Conservation (phyloP, 805 yeast species). For the Metschnikowia proteae region DNA sequence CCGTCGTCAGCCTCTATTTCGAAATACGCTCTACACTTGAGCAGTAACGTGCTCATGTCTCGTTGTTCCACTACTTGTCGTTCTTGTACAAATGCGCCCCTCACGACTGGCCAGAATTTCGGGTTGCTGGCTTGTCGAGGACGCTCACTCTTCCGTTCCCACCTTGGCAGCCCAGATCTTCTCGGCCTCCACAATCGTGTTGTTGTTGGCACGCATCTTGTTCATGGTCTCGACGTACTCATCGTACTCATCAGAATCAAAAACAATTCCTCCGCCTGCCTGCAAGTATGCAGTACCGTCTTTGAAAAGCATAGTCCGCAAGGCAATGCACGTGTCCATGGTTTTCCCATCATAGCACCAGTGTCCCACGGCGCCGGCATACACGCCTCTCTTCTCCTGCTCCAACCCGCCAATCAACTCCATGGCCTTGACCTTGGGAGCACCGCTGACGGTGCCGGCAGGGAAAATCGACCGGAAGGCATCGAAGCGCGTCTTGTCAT, state of each 20-base stretch:
- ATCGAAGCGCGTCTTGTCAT: constrained; percentile 85
- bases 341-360: constrained; percentile 95
- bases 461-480: constrained; percentile 98
- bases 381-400: constrained; percentile 89
- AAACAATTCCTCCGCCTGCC: constrained; percentile 99
- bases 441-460: constrained; percentile 98
- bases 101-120: too few species aligned
- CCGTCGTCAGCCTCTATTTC: too few species aligned
- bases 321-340: constrained; percentile 97
- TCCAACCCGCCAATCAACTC: constrained; percentile 87
- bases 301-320: constrained; percentile 94
- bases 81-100: too few species aligned
- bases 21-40: too few species aligned
- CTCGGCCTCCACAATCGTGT: constrained; percentile 91
- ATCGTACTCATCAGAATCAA: constrained; percentile 90
- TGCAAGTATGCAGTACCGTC: constrained; percentile 89
- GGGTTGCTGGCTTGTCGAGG: not conserved
- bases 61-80: too few species aligned
- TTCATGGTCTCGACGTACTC: constrained; percentile 96
- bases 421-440: constrained; percentile 97
- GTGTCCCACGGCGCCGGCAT: constrained; percentile 98
- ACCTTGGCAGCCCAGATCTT: constrained; percentile 57
- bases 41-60: too few species aligned
- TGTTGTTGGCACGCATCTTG: constrained; percentile 91
- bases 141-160: constrained; percentile 8